A percentile compares a stretch with the other conserved stretches of the same genome.
Evolutionary conservation across 2,329 filamentous ascomycete genomes (phyloP).

Genomic region (Fusarium sp.): DNA sequence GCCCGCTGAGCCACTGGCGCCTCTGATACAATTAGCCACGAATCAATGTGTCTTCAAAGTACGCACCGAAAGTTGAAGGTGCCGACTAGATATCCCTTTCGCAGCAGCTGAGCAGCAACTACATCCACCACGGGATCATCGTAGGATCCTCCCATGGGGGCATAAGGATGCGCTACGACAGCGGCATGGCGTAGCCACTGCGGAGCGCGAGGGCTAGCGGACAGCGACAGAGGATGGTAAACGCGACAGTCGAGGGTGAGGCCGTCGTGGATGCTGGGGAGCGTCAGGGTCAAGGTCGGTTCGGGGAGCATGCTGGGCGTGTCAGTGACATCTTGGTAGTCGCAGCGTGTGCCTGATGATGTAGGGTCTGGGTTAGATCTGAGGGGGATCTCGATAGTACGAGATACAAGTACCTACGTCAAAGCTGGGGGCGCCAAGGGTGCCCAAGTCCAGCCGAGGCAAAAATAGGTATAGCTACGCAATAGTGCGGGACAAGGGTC

Average conservation of each 20-base stretch:
- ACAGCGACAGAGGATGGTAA: conserved; percentile 74
- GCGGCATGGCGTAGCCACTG: conserved; percentile 64
- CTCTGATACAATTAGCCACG: conserved; percentile 63
- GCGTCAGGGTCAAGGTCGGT: conserved; percentile 75
- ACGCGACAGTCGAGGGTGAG: conserved; percentile 82
- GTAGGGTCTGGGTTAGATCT: background rate
- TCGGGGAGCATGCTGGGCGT: conserved; percentile 63
- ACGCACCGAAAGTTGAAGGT: conserved; percentile 92
- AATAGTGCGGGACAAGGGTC: background rate
- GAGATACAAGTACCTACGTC: conserved; percentile 24
- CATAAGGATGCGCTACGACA: conserved; percentile 91
- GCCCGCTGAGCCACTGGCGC: conserved; percentile 79
- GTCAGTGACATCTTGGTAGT: conserved; percentile 35
- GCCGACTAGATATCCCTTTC: conserved; percentile 78
- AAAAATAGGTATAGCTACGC: conserved; percentile 17
- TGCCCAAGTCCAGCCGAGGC: conserved; percentile 9
- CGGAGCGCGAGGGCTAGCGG: conserved; percentile 47
- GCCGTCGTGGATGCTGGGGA: conserved; percentile 88
- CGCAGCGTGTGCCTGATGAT: background rate
- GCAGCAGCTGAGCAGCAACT: conserved; percentile 73
- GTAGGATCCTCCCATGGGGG: conserved; percentile 84
- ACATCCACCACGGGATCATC: conserved; percentile 85
- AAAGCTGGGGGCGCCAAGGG: conserved; percentile 28
- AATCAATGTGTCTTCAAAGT: conserved; percentile 9
- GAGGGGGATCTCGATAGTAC: background rate